A percentile compares a stretch with the other conserved stretches of the same genome.
Evolutionary conservation across 1,284 basidiomycete species (phyloP).

Genomic region (Sporisorium iseilematis-ciliati): DNA sequence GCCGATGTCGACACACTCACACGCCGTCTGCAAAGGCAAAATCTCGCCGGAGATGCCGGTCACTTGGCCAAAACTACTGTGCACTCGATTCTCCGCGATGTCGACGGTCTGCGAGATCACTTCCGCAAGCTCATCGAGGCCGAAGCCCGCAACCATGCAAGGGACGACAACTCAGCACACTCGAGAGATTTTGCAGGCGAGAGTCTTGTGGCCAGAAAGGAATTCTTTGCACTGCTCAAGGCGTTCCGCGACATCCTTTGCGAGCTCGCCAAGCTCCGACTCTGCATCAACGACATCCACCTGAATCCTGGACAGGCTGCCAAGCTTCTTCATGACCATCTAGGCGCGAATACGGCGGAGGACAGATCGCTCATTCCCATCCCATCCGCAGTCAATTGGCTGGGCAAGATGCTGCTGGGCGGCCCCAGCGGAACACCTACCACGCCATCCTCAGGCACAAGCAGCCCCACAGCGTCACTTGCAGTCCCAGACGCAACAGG

Average conservation of each 20-base stretch:
- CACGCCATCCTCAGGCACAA: slow-evolving; percentile 16
- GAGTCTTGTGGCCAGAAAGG: slow-evolving; percentile 79
- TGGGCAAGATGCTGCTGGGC: slow-evolving; percentile 54
- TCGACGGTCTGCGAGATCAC: slow-evolving; percentile 78
- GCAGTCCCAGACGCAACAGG: slow-evolving; percentile 22
- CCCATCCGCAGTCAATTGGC: slow-evolving; percentile 56
- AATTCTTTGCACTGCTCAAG: slow-evolving; percentile 85
- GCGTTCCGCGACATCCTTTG: slow-evolving; percentile 85
- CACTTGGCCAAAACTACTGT: slow-evolving; percentile 89
- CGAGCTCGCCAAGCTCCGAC: slow-evolving; percentile 85
- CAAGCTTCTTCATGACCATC: slow-evolving; percentile 63
- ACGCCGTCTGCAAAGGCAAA: slow-evolving; percentile 89
- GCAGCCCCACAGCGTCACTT: slow-evolving; percentile 5
- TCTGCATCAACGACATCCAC: slow-evolving; percentile 87
- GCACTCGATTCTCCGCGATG: slow-evolving; percentile 80
- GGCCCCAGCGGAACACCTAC: slow-evolving; percentile 23
- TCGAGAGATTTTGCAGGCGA: slow-evolving; percentile 40
- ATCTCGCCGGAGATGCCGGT: slow-evolving; percentile 85
- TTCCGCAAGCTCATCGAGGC: slow-evolving; percentile 77
- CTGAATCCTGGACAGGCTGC: slow-evolving; percentile 81
- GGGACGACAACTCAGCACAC: slow-evolving; percentile 71
- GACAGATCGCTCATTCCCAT: slow-evolving; percentile 48
- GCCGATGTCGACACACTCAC: slow-evolving; percentile 90
- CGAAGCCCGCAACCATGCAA: slow-evolving; percentile 69
- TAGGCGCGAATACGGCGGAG: slow-evolving; percentile 51